These are phyloP conservation scores for Trichoderma pleuroti DNA, from an alignment of 2,329 filamentous ascomycete genomes.

Conservation along the genomic window DNA sequence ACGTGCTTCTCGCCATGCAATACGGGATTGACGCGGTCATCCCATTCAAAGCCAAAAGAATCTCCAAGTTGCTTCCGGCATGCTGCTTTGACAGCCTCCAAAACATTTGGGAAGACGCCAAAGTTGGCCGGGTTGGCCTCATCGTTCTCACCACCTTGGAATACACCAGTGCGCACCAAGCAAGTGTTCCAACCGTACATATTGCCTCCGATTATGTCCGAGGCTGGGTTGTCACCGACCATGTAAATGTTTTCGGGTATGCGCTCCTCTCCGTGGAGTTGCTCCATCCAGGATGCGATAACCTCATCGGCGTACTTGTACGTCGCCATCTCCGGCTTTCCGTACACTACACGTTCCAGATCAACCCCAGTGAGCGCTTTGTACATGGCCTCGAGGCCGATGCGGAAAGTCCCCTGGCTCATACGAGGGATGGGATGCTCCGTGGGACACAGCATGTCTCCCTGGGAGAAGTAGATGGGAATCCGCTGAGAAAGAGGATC, in stretches of 20 bases:
- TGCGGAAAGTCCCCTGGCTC: conserved; percentile 12
- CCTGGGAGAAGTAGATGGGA: conserved; percentile 11
- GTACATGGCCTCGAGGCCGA: conserved; percentile 8
- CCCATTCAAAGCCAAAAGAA: conserved; percentile 4
- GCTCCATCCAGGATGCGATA: conserved; percentile 11
- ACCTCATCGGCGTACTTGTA: conserved; percentile 12
- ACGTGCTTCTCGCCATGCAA: conserved; percentile 5
- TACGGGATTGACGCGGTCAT: conserved; percentile 8
- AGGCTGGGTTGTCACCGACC: conserved; percentile 12
- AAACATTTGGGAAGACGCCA: conserved; percentile 5
- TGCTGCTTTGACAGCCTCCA: conserved; percentile 6
- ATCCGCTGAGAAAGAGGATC: conserved; percentile 10
- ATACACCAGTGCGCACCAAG: conserved; percentile 9
- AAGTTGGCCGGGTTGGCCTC: conserved; percentile 15
- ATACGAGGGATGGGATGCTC: conserved; percentile 6
- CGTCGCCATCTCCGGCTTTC: conserved; percentile 11
- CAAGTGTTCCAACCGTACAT: conserved; percentile 15
- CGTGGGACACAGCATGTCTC: conserved; percentile 5
- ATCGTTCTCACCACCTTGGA: conserved; percentile 8
- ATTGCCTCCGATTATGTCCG: conserved; percentile 9
- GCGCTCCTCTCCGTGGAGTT: conserved; percentile 9
- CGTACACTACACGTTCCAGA: conserved; percentile 10
- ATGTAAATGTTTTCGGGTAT: conserved; percentile 12
- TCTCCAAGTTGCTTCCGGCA: conserved; percentile 5
- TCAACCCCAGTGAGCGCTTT: conserved; percentile 7